Evolutionary conservation across 2,329 filamentous ascomycete genomes (phyloP).

Genomic region (Metarhizium humberi): DNA sequence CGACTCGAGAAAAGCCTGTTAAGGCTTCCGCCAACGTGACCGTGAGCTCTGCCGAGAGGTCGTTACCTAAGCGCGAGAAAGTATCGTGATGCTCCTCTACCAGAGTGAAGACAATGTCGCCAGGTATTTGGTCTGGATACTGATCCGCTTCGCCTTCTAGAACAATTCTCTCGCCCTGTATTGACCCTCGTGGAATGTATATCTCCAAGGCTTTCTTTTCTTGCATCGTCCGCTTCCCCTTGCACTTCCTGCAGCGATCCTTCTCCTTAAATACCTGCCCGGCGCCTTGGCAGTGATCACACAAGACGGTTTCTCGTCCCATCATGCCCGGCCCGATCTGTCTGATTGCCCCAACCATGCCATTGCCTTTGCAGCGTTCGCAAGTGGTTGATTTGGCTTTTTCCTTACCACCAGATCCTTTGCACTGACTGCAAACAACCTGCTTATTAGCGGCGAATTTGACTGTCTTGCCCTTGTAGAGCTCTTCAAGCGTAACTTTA

Average conservation of each 20-base stretch:
- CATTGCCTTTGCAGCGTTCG: conserved; percentile 74
- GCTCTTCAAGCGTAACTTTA: conserved; percentile 81
- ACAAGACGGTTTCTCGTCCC: conserved; percentile 69
- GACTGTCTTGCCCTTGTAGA: conserved; percentile 98
- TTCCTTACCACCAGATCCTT: conserved; percentile 82
- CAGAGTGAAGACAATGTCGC: conserved; percentile 86
- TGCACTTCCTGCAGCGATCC: conserved; percentile 98
- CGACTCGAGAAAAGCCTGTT: conserved; percentile 80
- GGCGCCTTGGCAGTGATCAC: conserved; percentile 75
- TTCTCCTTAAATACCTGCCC: conserved; percentile 89
- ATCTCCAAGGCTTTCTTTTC: conserved; percentile 93
- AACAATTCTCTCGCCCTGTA: conserved; percentile 81
- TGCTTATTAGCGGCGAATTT: conserved; percentile 96
- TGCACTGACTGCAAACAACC: conserved; percentile 77
- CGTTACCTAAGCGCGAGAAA: conserved; percentile 76
- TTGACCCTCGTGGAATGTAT: conserved; percentile 83
- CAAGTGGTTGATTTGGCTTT: conserved; percentile 80
- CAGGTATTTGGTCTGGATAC: conserved; percentile 76
- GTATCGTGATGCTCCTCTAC: conserved; percentile 71
- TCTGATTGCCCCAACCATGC: conserved; percentile 66
- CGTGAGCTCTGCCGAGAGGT: conserved; percentile 73
- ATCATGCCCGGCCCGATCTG: conserved; percentile 82
- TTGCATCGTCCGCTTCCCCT: conserved; percentile 76
- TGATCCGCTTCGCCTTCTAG: conserved; percentile 93
- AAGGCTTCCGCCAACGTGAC: conserved; percentile 78